Evolutionary conservation across 768 basidiomycete genomes (phyloP).

Genomic region (Plicaturopsis crispa): DNA sequence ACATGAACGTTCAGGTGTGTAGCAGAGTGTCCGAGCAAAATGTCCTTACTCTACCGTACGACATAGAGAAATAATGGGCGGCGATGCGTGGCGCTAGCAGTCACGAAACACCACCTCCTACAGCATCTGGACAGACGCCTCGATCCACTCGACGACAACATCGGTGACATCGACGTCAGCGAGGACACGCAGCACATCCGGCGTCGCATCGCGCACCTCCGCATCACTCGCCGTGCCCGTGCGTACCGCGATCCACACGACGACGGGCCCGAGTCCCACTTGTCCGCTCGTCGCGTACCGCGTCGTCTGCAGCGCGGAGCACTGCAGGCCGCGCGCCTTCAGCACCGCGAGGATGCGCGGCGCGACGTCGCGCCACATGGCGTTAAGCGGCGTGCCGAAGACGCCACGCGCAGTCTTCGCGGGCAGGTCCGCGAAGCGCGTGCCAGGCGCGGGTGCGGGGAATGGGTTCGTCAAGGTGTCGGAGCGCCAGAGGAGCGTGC

Average conservation of each 20-base stretch:
- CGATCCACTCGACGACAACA: conserved; percentile 31
- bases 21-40: no score
- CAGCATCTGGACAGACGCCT: conserved; percentile 21
- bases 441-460: conserved; percentile 11
- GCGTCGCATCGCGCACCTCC: conserved; percentile 23
- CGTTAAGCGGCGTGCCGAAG: conserved; percentile 13
- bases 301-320: no score
- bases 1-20: no score
- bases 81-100: no score
- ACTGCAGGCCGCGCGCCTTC: conserved; percentile 3
- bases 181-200: conserved; percentile 29
- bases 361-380: conserved; percentile 11
- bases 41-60: no score
- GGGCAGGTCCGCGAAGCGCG: conserved; percentile 8
- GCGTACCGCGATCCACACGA: conserved; percentile 29
- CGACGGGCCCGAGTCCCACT: conserved; percentile 25
- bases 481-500: conserved; percentile 22
- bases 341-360: conserved; percentile 6
- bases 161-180: conserved; percentile 16
- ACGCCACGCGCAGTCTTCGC: conserved; percentile 11
- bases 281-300: no score
- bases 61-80: no score
- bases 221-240: conserved; percentile 23
- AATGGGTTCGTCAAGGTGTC: conserved; percentile 18
- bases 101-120: no score